Evolutionary conservation across 2,329 filamentous ascomycete species (phyloP), one percentile per base, ranked within the genome.

Genomic region (Zymoseptoria brevis): DNA sequence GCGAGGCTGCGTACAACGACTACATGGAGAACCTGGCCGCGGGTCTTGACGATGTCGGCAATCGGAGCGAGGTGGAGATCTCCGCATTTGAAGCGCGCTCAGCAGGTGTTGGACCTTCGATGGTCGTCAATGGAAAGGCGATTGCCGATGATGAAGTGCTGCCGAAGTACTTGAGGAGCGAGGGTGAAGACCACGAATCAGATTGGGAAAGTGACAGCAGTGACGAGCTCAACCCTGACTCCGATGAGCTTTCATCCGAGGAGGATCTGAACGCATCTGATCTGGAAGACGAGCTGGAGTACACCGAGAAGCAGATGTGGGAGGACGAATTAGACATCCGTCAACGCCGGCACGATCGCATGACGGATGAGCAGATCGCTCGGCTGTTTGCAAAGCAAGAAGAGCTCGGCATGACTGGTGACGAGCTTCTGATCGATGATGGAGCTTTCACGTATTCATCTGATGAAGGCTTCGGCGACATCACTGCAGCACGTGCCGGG

Each of bases 11-110:
- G n/a, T 69, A 70, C 49, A 64, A 83, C 1, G 88, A 92, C 67
- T 91, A 91, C 66, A 86, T 90, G 67, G 80, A 82, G 50, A 89
- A 90, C 62, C 79, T 89, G 67, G 74, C 74, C 19, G 78, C 67
- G 19, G 66, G 69, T 57, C 55, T 68, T 22, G 66, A 64, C 53
- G 67, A 66, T 22, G 35, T 45, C 6, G 35, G 35, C 13, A 16
- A 16, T 7, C 63, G 58, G 19, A 50, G 50, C 24, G 55, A 66
- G 19, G 59, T 58, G 4, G 59, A 62, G 30, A 53, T 57, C 8
- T 45, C 49, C 3, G 26, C 61, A 24, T 16, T 62, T n/a, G 60
- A 57, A 4, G 48, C 50, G 11, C 50, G 57, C 2, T 54, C 24
- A 13, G 58, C 60, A n/a, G 13, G 65, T 51, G 51, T 60, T 51